A percentile compares a stretch with the other conserved stretches of the same genome.
Conservation (phyloP, 805 yeast species). For the Barnettozyma vustinii region DNA sequence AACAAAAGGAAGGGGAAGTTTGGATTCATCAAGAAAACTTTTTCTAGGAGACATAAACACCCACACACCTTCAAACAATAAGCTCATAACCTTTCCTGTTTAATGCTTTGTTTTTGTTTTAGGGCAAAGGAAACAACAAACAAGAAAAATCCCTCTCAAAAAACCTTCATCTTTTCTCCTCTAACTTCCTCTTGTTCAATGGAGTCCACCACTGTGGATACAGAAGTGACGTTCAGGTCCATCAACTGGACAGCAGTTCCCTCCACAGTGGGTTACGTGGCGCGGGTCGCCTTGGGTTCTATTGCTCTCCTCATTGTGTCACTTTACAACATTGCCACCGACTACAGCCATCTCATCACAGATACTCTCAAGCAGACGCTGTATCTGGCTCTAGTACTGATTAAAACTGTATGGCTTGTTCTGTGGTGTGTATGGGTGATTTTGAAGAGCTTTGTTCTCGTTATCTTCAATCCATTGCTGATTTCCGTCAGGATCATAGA, state of each 20-base stretch:
- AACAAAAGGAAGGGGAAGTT: not conserved
- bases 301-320: slow-evolving; percentile 5
- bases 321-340: not conserved
- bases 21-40: not conserved
- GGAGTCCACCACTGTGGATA: not conserved
- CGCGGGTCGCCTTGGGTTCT: not conserved
- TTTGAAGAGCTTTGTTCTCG: not conserved
- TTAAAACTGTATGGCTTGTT: not conserved
- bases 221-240: not conserved
- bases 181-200: not conserved
- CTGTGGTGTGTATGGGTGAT: not conserved
- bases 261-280: not conserved
- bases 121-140: not conserved
- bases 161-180: not conserved
- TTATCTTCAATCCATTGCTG: slow-evolving; percentile 18
- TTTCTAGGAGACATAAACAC: not conserved
- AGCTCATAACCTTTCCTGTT: slow-evolving; percentile 1
- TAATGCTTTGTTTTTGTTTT: not conserved
- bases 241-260: not conserved
- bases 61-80: not conserved
- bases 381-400: not conserved
- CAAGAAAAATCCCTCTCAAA: not conserved
- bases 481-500: slow-evolving; percentile 17
- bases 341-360: not conserved
- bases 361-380: not conserved